Conservation (phyloP, 129 eudicot species). For the Pittosporum tobira region DNA sequence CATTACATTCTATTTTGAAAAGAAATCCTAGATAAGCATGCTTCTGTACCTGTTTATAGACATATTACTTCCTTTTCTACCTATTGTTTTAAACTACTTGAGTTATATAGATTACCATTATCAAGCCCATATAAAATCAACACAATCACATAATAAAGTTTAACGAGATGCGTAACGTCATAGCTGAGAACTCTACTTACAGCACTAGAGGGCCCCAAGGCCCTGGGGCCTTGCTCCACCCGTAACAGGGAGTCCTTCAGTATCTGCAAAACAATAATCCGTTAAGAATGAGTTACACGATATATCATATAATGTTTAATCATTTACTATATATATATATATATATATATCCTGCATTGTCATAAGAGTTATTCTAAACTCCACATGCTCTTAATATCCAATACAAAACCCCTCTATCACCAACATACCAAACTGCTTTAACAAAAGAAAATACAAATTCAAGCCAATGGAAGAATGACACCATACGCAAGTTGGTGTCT, state of each 20-base stretch:
- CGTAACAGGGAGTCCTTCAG: conserved; percentile 69
- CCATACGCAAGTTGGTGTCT: no score
- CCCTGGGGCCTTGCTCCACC: conserved; percentile 81
- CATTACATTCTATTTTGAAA: no score
- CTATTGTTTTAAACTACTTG: no score
- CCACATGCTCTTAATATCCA: not conserved
- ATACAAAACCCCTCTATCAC: not conserved
- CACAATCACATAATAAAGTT: no score
- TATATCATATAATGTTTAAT: not conserved
- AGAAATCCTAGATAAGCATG: no score
- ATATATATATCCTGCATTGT: not conserved
- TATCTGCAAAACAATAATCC: conserved; percentile 30
- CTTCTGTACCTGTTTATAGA: no score
- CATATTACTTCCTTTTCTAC: no score
- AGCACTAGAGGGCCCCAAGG: conserved; percentile 92
- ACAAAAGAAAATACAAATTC: not conserved
- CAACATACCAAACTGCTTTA: no score
- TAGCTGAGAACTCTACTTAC: conserved; percentile 52
- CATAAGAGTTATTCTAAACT: no score
- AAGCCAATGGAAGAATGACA: no score
- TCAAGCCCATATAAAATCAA: no score
- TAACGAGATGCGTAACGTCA: not conserved
- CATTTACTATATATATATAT: not conserved
- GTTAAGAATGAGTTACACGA: not conserved
- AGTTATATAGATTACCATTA: no score